phyloP scores from a whole-genome alignment of 2,329 filamentous ascomycete species.

The Claviceps arundinis region DNA sequence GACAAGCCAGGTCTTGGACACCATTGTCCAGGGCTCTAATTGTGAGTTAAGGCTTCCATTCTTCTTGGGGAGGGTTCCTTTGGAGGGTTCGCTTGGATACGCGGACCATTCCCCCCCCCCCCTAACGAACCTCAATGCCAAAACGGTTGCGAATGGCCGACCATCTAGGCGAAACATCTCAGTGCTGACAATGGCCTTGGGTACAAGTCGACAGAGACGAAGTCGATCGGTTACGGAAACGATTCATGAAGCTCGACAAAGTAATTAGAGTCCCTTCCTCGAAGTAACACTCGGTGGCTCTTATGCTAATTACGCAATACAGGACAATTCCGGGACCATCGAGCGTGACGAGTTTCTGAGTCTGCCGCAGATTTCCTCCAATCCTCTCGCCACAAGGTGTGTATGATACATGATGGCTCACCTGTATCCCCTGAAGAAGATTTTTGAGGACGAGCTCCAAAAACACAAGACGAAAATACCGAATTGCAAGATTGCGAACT shows the following conservation, averaged over 20 bases:
- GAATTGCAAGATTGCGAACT: no score
- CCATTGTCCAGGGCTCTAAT: slow-evolving; percentile 92
- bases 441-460: no score
- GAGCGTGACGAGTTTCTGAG: slow-evolving; percentile 97
- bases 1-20: slow-evolving; percentile 70
- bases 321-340: slow-evolving; percentile 98
- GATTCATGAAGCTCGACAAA: slow-evolving; percentile 99
- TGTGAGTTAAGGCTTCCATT: slow-evolving; percentile 40
- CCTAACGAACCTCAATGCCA: no score
- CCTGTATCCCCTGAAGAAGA: no score
- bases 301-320: background rate
- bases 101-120: no score
- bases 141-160: no score
- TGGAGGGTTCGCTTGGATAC: no score
- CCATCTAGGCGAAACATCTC: background rate
- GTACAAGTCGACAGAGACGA: slow-evolving; percentile 83
- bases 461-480: no score
- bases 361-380: slow-evolving; percentile 92
- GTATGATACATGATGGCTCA: slow-evolving; percentile 6
- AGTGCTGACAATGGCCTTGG: slow-evolving; percentile 5
- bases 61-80: no score
- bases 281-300: background rate
- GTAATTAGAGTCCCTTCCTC: slow-evolving; percentile 28
- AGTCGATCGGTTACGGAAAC: slow-evolving; percentile 86
- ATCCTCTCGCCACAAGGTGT: slow-evolving; percentile 88